Evolutionary conservation across 2,329 filamentous ascomycete genomes (phyloP).

Genomic region (Ilyonectria destructans): DNA sequence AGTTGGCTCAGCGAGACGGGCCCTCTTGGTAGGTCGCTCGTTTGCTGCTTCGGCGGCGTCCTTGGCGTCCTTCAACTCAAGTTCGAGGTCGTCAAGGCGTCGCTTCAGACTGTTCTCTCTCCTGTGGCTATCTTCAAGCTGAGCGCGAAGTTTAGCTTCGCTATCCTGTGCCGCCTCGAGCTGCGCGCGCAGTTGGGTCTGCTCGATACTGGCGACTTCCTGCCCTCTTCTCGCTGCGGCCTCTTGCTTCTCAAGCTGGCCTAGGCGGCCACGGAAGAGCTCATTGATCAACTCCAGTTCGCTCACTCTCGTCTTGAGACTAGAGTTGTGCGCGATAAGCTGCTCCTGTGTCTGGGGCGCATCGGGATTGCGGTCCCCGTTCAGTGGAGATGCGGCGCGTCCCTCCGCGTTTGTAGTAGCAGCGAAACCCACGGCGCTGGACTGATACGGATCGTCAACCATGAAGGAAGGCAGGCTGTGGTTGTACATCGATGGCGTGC

Average conservation of each 20-base stretch:
- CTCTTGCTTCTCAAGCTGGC: constrained; percentile 85
- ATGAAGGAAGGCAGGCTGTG: constrained; percentile 87
- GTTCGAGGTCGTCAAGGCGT: constrained; percentile 84
- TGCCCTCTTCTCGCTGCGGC: constrained; percentile 75
- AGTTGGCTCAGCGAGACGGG: constrained; percentile 42
- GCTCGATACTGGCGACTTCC: constrained; percentile 70
- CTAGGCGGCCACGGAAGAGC: constrained; percentile 82
- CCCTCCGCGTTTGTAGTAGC: constrained; percentile 62
- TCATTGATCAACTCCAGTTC: constrained; percentile 97
- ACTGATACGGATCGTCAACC: constrained; percentile 79
- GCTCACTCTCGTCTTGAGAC: constrained; percentile 93
- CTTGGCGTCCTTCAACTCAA: constrained; percentile 62
- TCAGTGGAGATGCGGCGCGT: constrained; percentile 66
- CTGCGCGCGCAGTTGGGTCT: constrained; percentile 71
- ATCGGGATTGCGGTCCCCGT: constrained; percentile 77
- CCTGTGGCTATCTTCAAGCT: constrained; percentile 83
- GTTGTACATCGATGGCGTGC: constrained; percentile 83
- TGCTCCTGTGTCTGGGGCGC: constrained; percentile 85
- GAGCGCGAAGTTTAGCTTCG: constrained; percentile 68
- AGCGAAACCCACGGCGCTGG: constrained; percentile 64
- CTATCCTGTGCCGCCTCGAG: constrained; percentile 63
- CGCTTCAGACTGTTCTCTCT: constrained; percentile 88
- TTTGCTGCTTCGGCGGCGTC: constrained; percentile 35
- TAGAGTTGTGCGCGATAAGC: constrained; percentile 84
- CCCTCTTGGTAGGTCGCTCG: constrained; percentile 51